phyloP scores from a whole-genome alignment of 2,329 filamentous ascomycete species.

The Alternaria ethzedia region DNA sequence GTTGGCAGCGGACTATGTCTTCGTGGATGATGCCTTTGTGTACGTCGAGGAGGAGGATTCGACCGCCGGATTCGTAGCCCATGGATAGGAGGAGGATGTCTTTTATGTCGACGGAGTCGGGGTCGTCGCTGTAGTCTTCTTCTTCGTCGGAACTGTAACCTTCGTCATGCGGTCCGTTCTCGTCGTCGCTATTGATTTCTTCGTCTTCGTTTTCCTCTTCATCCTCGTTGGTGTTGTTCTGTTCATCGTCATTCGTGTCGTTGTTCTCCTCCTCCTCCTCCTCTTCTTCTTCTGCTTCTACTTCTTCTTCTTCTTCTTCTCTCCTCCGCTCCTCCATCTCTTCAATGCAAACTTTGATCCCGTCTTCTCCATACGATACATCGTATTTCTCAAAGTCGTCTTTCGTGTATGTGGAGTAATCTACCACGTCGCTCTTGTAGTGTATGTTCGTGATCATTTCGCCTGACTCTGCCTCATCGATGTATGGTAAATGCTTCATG shows the following conservation, averaged over 20 bases:
- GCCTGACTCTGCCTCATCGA: not conserved
- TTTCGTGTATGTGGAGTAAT: not conserved
- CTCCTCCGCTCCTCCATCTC: not conserved
- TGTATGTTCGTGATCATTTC: slow-evolving; percentile 10
- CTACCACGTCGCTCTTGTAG: slow-evolving; percentile 10
- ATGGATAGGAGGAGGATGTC: not conserved
- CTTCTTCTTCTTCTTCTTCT: not conserved
- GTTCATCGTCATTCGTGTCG: not conserved
- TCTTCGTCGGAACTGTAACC: not conserved
- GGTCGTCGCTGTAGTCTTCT: not conserved
- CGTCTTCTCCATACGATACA: not conserved
- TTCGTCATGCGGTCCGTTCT: not conserved
- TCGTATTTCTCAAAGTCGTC: not conserved
- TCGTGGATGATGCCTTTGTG: not conserved
- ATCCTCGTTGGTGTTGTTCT: not conserved
- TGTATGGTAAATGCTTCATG: slow-evolving; percentile 14
- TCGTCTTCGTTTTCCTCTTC: not conserved
- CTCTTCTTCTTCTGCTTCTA: not conserved
- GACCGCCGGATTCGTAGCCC: not conserved
- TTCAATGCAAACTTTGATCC: not conserved
- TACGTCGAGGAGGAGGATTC: not conserved
- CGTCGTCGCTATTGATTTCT: not conserved
- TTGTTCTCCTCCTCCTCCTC: not conserved
- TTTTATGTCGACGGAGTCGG: not conserved
- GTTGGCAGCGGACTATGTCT: not conserved